Evolutionary conservation across 2,329 filamentous ascomycete species (phyloP).

Genomic region (Ophiostoma tasmaniense): DNA sequence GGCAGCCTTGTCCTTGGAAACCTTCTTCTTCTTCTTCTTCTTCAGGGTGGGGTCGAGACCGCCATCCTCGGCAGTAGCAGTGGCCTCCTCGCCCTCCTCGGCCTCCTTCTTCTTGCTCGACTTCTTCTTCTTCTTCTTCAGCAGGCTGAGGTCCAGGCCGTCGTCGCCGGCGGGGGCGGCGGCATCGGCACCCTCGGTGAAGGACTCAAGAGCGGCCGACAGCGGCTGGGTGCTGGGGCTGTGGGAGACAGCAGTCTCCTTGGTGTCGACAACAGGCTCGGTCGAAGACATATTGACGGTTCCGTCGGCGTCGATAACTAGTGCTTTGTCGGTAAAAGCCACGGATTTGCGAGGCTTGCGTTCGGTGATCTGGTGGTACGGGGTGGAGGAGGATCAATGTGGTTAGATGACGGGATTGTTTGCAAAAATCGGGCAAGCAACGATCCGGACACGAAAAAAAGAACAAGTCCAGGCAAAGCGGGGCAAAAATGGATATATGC

Average conservation of each 20-base stretch:
- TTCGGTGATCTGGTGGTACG: constrained; percentile 14
- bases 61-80: constrained; percentile 52
- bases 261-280: constrained; percentile 61
- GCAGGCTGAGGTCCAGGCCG: constrained; percentile 59
- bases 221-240: constrained; percentile 51
- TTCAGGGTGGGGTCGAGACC: constrained; percentile 46
- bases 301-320: constrained; percentile 84
- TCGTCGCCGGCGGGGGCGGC: constrained; percentile 40
- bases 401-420: constrained; percentile 7
- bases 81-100: constrained; percentile 35
- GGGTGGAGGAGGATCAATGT: not conserved
- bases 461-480: constrained; percentile 10
- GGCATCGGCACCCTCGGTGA: constrained; percentile 36
- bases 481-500: constrained; percentile 11
- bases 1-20: constrained; percentile 30
- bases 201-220: constrained; percentile 41
- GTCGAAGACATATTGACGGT: constrained; percentile 64
- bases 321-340: constrained; percentile 79
- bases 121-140: constrained; percentile 46
- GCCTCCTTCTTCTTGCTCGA: constrained; percentile 47
- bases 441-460: not conserved
- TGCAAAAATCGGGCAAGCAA: constrained; percentile 14
- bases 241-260: constrained; percentile 75
- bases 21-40: constrained; percentile 80
- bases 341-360: constrained; percentile 59